Evolutionary conservation across 169 alveolate species (phyloP).

Genomic region (Plasmodium gaboni): DNA sequence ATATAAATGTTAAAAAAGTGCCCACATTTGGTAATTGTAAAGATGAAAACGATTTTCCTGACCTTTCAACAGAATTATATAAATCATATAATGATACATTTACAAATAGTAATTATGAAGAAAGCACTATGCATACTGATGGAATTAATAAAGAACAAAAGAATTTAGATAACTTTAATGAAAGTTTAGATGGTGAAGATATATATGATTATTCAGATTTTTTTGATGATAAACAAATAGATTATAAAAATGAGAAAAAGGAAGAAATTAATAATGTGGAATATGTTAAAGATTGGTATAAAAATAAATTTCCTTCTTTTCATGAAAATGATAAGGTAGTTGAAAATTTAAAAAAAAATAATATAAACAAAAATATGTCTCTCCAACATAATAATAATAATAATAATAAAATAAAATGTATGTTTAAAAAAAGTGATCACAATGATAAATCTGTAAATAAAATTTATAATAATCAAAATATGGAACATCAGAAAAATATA

Average conservation of each 20-base stretch:
- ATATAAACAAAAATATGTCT: no score
- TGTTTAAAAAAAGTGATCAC: no score
- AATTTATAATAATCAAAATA: no score
- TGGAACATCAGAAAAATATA: no score
- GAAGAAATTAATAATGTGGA: no score
- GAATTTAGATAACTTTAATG: conserved; percentile 28
- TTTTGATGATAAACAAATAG: not conserved
- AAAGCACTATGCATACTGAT: not conserved
- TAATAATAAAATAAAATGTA: no score
- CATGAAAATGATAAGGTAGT: no score
- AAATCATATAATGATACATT: conserved; percentile 3
- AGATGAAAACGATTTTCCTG: conserved; percentile 7
- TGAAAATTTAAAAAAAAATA: no score
- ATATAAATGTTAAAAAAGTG: conserved; percentile 10
- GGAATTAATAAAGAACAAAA: not conserved
- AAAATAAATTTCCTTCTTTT: no score
- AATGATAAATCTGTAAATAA: no score
- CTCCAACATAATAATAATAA: no score
- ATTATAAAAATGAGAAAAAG: conserved; percentile 9
- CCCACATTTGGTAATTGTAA: conserved; percentile 70
- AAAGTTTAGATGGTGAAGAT: conserved; percentile 9
- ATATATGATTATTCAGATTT: conserved; percentile 28
- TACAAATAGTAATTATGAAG: not conserved
- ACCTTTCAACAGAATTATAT: conserved; percentile 1
- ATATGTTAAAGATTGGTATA: no score